Conservation (phyloP, 2,329 filamentous ascomycete genomes). For the Beauveria rudraprayagi region DNA sequence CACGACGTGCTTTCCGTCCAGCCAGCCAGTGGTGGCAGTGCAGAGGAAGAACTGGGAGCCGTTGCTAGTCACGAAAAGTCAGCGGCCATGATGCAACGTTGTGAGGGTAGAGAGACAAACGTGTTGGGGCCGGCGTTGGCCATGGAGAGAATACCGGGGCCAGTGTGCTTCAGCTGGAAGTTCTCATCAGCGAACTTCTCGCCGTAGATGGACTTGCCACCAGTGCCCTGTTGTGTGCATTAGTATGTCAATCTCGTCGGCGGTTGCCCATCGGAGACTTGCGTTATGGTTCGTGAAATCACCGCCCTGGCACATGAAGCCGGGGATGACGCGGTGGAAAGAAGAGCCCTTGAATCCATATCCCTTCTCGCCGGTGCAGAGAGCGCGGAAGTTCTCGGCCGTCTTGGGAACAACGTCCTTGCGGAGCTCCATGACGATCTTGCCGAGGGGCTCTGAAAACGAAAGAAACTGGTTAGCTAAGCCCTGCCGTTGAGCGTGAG, state of each 20-base stretch:
- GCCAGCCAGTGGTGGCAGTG: constrained; percentile 72
- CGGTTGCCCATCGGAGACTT: not conserved
- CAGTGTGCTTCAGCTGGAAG: constrained; percentile 16
- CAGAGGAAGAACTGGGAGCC: constrained; percentile 92
- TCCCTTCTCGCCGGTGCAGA: constrained; percentile 13
- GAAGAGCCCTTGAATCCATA: constrained; percentile 8
- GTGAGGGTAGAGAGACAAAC: constrained; percentile 9
- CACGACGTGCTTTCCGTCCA: constrained; percentile 68
- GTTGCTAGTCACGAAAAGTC: constrained; percentile 54
- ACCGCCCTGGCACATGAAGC: constrained; percentile 14
- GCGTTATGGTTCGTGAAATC: constrained; percentile 12
- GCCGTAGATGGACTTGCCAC: constrained; percentile 17
- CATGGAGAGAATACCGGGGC: constrained; percentile 17
- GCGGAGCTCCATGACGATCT: constrained; percentile 10
- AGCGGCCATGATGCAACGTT: not conserved
- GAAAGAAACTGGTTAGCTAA: not conserved
- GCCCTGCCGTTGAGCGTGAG: not conserved
- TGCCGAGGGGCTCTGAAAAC: constrained; percentile 10
- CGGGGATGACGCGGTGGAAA: constrained; percentile 12
- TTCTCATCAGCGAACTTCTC: constrained; percentile 17
- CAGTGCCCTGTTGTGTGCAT: constrained; percentile 13
- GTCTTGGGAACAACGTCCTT: constrained; percentile 11
- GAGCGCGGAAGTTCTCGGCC: constrained; percentile 13
- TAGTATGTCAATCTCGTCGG: not conserved
- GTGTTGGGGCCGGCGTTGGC: constrained; percentile 18